phyloP scores from a whole-genome alignment of 768 basidiomycete genomes.

The Rhodosporidiobolus odoratus region DNA sequence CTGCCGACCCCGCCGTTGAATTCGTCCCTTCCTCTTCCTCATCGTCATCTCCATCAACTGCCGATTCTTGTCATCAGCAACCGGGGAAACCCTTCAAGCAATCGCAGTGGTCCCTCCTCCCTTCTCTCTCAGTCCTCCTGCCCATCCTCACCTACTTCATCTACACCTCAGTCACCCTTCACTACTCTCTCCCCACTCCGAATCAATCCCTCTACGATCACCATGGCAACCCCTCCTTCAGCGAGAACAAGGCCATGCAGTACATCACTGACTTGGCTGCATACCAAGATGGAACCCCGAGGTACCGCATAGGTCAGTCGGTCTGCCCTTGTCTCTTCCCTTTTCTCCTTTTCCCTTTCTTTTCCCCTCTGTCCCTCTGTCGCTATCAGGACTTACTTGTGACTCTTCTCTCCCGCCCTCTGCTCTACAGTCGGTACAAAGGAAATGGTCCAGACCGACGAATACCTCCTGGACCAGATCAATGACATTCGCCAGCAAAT shows the following conservation, averaged over 20 bases:
- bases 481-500: slow-evolving; percentile 61
- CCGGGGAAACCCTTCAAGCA: neutral
- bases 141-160: slow-evolving; percentile 24
- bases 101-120: neutral
- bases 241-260: slow-evolving; percentile 34
- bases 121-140: slow-evolving; percentile 15
- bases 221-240: slow-evolving; percentile 31
- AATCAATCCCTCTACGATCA: neutral
- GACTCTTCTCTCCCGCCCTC: too few species aligned
- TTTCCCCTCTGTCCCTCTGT: neutral
- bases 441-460: slow-evolving; percentile 78
- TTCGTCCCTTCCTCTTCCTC: neutral
- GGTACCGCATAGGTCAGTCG: slow-evolving; percentile 68
- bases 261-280: slow-evolving; percentile 42
- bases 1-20: neutral
- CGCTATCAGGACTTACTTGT: neutral
- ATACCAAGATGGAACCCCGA: slow-evolving; percentile 60
- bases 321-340: too few species aligned
- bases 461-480: slow-evolving; percentile 70
- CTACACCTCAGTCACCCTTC: slow-evolving; percentile 17
- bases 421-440: slow-evolving; percentile 66
- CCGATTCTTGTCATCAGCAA: neutral
- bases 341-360: neutral
- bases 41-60: neutral
- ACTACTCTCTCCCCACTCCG: slow-evolving; percentile 33